Conservation (phyloP, 306 rosid genomes). For the Casuarina equisetifolia region DNA sequence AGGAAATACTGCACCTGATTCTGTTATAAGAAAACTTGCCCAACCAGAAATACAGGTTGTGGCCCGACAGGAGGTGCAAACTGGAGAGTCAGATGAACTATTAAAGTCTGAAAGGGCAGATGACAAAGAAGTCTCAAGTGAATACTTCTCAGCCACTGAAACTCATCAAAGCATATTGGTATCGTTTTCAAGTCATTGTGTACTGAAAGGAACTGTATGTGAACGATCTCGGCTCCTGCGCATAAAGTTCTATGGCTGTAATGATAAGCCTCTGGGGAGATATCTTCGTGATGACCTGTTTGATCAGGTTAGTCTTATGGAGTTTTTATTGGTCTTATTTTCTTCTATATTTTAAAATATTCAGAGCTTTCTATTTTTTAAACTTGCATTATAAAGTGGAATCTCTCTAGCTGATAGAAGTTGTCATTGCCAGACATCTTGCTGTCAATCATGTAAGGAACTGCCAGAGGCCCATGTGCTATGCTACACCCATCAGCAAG, state of each 20-base stretch:
- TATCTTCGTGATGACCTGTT: slow-evolving; percentile 86
- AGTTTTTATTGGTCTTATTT: neutral
- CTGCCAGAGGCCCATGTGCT: slow-evolving; percentile 71
- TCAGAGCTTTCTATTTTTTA: slow-evolving; percentile 2
- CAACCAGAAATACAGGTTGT: slow-evolving; percentile 43
- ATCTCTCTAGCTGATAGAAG: neutral
- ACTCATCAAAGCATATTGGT: slow-evolving; percentile 94
- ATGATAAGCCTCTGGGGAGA: slow-evolving; percentile 97
- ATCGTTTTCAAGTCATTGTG: slow-evolving; percentile 87
- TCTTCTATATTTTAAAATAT: neutral
- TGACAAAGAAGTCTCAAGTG: slow-evolving; percentile 68
- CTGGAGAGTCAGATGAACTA: slow-evolving; percentile 43
- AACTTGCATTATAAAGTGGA: slow-evolving; percentile 18
- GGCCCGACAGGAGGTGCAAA: slow-evolving; percentile 42
- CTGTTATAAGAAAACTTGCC: slow-evolving; percentile 35
- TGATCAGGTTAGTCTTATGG: slow-evolving; percentile 53
- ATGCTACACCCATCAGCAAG: slow-evolving; percentile 88
- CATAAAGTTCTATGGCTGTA: slow-evolving; percentile 86
- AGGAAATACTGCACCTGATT: slow-evolving; percentile 22
- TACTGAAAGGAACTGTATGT: slow-evolving; percentile 75
- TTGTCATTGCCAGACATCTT: slow-evolving; percentile 51
- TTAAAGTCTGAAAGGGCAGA: slow-evolving; percentile 45
- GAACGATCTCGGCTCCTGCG: slow-evolving; percentile 88
- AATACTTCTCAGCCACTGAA: slow-evolving; percentile 82
- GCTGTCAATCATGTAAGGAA: slow-evolving; percentile 81